Evolutionary conservation across 768 basidiomycete species (phyloP), one percentile per base, ranked within the genome.

Genomic region (Russula griseocarnosa): DNA sequence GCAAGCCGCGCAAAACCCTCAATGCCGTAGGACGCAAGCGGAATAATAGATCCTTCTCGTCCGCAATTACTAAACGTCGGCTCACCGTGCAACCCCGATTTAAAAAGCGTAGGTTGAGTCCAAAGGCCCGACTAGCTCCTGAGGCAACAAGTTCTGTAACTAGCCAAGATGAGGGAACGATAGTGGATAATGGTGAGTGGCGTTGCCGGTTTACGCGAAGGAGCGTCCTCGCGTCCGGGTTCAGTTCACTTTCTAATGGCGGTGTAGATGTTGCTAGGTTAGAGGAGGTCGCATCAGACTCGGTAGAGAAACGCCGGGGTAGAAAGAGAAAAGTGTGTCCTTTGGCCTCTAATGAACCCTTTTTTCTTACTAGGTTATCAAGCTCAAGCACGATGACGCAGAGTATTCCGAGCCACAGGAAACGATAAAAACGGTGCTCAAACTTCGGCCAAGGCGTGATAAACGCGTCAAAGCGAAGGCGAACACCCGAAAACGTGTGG

Each of bases 21-120:
- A 64, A 55, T 28, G 30, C 8, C 46, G 16, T 11, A 49, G 34
- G 16, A 40, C 58, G 38, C 38, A 64, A 55, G 58, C 58, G 22
- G 8, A 60, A 42, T 7, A 28, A 10, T 4, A 32, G 22, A 18
- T 30, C 16, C n/a, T 38, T 44, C 36, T 20, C 26, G 22, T 32
- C 32, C 28, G 2, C 26, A 20, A 42, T 6, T 26, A 30, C 52
- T 32, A 59, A 58, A 38, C 57, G 52, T 26, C 36, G 5, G 22
- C n/a, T 10, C n/a, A 28, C 26, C 18, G 46, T 36, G 22, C 52
- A 11, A 30, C 28, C 36, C 46, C 22, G 16, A 10, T 42, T 55
- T 14, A 64, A 64, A 58, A 55, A 60, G 52, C 34, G 36, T 36
- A 40, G 22, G 28, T 47, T 32, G 16, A 13, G 11, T 9, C 22